Conservation (phyloP, 2,329 filamentous ascomycete genomes). For the Chrysoporthe cubensis region DNA sequence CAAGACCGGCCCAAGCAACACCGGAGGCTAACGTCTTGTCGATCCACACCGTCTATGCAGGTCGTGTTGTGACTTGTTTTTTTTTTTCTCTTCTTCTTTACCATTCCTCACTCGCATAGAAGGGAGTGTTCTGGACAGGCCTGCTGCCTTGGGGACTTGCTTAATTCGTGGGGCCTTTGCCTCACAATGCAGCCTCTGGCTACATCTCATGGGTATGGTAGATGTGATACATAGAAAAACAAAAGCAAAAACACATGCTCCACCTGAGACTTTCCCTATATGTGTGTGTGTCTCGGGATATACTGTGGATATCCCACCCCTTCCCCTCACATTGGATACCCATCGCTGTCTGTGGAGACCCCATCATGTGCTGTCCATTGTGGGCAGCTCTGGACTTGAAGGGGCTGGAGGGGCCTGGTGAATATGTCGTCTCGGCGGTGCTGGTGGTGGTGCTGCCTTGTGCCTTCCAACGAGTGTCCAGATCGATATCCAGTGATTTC, state of each 20-base stretch:
- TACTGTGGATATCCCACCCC: too few relatives aligned
- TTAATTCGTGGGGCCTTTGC: not conserved
- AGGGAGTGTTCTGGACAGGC: not conserved
- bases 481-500: too few relatives aligned
- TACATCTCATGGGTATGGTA: not conserved
- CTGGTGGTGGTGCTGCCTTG: too few relatives aligned
- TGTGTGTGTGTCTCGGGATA: too few relatives aligned
- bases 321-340: too few relatives aligned
- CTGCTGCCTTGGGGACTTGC: not conserved
- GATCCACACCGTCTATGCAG: slow-evolving; percentile 19
- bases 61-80: not conserved
- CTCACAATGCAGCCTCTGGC: not conserved
- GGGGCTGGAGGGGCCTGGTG: too few relatives aligned
- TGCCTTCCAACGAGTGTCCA: too few relatives aligned
- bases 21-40: slow-evolving; percentile 50
- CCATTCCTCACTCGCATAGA: not conserved
- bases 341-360: too few relatives aligned
- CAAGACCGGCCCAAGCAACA: slow-evolving; percentile 45
- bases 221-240: not conserved
- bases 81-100: not conserved
- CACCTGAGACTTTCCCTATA: not conserved
- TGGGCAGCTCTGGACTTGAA: too few relatives aligned
- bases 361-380: too few relatives aligned
- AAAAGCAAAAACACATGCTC: not conserved
- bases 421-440: too few relatives aligned